These are phyloP conservation scores for Plicaturopsis crispa DNA, from an alignment of 768 basidiomycete species.

Conservation along the genomic window DNA sequence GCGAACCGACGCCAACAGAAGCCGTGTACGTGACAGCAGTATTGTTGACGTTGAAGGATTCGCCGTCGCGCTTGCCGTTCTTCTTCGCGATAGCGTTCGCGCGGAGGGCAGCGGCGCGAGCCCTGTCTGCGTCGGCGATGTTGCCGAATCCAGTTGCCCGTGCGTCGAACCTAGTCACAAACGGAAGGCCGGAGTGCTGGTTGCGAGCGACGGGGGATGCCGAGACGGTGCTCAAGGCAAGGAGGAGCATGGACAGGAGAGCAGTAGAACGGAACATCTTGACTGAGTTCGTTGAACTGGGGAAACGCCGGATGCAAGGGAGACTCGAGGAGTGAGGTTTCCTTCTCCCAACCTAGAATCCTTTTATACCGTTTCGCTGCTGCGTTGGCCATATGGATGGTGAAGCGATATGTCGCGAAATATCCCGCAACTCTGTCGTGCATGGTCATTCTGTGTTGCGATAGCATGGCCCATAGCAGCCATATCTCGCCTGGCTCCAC, in stretches of 20 bases:
- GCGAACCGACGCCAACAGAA: slow-evolving; percentile 17
- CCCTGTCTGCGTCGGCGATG: not conserved
- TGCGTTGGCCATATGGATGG: too few species aligned
- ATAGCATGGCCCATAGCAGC: too few species aligned
- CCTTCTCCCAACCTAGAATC: too few species aligned
- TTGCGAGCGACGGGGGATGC: not conserved
- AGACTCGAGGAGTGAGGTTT: not conserved
- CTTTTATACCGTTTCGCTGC: not conserved
- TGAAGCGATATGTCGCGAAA: too few species aligned
- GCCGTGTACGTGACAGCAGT: slow-evolving; percentile 11
- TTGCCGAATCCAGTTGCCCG: not conserved
- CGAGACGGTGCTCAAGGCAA: not conserved
- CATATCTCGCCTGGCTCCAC: too few species aligned
- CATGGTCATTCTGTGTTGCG: too few species aligned
- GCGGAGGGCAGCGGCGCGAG: not conserved
- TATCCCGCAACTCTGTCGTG: too few species aligned
- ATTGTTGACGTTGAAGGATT: slow-evolving; percentile 5
- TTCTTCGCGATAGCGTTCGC: not conserved
- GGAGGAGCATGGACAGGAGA: not conserved
- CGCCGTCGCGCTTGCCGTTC: not conserved
- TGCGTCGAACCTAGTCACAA: slow-evolving; percentile 4
- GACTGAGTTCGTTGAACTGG: not conserved
- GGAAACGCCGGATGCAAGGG: not conserved
- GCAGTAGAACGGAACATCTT: not conserved
- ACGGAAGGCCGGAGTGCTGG: slow-evolving; percentile 2